Base-by-base conservation (phyloP, 1,284 basidiomycete species). In the Boletus semigastroideus region DNA sequence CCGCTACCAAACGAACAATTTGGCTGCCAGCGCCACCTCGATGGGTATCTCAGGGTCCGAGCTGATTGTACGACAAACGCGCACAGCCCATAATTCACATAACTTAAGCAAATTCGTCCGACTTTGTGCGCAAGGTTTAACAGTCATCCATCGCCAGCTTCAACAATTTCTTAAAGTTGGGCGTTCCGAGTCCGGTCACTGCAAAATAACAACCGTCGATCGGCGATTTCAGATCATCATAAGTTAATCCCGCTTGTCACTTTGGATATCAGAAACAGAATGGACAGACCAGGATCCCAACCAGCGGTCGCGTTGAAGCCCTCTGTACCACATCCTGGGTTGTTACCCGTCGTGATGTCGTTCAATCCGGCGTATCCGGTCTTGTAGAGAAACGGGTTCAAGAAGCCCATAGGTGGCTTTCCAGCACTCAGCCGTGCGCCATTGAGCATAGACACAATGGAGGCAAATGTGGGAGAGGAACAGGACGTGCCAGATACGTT, bases 351-450 rank as follows among this genome's bases (percentile, higher is more conserved):
- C 1, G 74, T 80, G 50, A 84, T 76, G 55, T 85, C 82, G 48
- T 78, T 80, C 53, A 85, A 67, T 4, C 20, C 60, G 5, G 57
- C 38, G 7, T 65, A 61, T 0, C 74, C 74, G 1, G 47, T 62
- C 19, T 66, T 59, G 57, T 85, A 86, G 17, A 85, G 38, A 53
- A 79, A 73, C 6, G 80, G 83, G 61, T 86, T 86, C 50, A 86
- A 69, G 68, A 84, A 86, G 0, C 83, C 83, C 9, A 84, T 68
- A 14, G 78, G 48, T 12, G 69, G 54, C 55, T 74, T 74, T 0
- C 76, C 73, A 3, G 67, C 62, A 9, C 64, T 66, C 17, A 80
- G 59, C n/a, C 78, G 74, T 2, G 75, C 79, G 57, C 87, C 84
- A 59, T 87, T 87, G 51, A 87, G 68, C 55, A 86, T 73, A 1